Percentiles rank a stretch among this genome's conserved stretches.
Conservation (phyloP, 345 rosid species). For the Hypericum androsaemum region DNA sequence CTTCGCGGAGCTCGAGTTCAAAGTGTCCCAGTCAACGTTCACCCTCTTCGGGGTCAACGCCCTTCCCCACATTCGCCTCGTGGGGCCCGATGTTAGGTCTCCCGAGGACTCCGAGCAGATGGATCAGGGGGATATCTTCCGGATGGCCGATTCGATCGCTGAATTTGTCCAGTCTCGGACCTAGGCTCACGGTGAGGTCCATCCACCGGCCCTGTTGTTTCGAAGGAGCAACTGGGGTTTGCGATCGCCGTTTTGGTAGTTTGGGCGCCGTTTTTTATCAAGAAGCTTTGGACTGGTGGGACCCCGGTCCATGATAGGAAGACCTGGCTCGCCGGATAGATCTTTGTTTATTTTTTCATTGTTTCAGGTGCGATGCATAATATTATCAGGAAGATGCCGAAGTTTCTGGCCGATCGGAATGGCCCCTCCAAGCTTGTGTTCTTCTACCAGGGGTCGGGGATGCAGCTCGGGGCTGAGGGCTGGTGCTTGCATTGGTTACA, state of each 20-base stretch:
- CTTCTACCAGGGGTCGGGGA: conserved; percentile 78
- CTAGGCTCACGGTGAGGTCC: conserved; percentile 50
- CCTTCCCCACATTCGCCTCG: conserved; percentile 80
- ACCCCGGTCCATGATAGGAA: conserved; percentile 57
- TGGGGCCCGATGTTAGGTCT: conserved; percentile 35
- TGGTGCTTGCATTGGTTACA: conserved; percentile 54
- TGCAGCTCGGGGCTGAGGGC: conserved; percentile 82
- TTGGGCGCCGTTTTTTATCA: conserved; percentile 41
- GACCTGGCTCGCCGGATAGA: conserved; percentile 55
- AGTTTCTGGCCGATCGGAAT: conserved; percentile 58
- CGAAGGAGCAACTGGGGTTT: conserved; percentile 34
- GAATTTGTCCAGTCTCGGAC: conserved; percentile 58
- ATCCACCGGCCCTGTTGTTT: conserved; percentile 55
- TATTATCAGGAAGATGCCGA: conserved; percentile 73
- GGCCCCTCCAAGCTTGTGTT: conserved; percentile 59
- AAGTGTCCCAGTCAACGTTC: conserved; percentile 55
- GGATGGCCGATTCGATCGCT: conserved; percentile 78
- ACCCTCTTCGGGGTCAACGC: conserved; percentile 69
- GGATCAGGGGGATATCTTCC: conserved; percentile 61
- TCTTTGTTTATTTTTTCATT: conserved; percentile 69
- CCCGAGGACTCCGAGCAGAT: conserved; percentile 55
- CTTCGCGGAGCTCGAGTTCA: conserved; percentile 78
- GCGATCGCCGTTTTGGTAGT: conserved; percentile 21
- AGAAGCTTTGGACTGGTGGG: conserved; percentile 37
- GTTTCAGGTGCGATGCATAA: conserved; percentile 81